Conservation (phyloP, 31 red algal genomes). For the Bonnemaisonia californica region DNA sequence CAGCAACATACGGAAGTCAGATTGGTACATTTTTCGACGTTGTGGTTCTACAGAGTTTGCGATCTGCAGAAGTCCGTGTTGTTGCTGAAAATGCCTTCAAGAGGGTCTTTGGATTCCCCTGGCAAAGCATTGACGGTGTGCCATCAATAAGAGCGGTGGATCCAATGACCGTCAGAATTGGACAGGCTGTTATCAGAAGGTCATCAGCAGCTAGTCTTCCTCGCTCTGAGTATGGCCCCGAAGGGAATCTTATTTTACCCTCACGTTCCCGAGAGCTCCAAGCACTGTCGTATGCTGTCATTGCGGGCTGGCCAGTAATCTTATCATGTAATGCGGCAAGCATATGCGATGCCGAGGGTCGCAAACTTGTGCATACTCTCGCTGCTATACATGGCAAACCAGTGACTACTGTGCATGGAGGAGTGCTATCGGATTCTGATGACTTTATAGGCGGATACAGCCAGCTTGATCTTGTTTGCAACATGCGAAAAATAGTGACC, state of each 20-base stretch:
- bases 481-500: slow-evolving; percentile 9
- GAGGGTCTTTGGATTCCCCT: slow-evolving; percentile 36
- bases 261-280: slow-evolving; percentile 45
- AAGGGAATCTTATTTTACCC: neutral
- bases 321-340: neutral
- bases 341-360: neutral
- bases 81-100: slow-evolving; percentile 33
- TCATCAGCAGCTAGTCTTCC: neutral
- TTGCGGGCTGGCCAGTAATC: slow-evolving; percentile 49
- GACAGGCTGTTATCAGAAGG: neutral
- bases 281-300: slow-evolving; percentile 43
- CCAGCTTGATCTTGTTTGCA: slow-evolving; percentile 29
- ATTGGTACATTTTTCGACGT: slow-evolving; percentile 57
- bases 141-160: slow-evolving; percentile 28
- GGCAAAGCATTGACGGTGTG: neutral
- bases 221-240: neutral
- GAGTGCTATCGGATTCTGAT: slow-evolving; percentile 49
- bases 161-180: slow-evolving; percentile 14
- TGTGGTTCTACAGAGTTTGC: slow-evolving; percentile 59
- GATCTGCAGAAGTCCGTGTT: neutral
- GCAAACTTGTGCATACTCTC: slow-evolving; percentile 35
- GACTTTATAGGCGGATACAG: slow-evolving; percentile 57
- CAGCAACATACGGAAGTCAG: neutral
- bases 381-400: slow-evolving; percentile 41
- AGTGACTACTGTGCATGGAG: slow-evolving; percentile 38